Conservation (phyloP, 495 filamentous ascomycete genomes). For the Evansstolkia leycettana region DNA sequence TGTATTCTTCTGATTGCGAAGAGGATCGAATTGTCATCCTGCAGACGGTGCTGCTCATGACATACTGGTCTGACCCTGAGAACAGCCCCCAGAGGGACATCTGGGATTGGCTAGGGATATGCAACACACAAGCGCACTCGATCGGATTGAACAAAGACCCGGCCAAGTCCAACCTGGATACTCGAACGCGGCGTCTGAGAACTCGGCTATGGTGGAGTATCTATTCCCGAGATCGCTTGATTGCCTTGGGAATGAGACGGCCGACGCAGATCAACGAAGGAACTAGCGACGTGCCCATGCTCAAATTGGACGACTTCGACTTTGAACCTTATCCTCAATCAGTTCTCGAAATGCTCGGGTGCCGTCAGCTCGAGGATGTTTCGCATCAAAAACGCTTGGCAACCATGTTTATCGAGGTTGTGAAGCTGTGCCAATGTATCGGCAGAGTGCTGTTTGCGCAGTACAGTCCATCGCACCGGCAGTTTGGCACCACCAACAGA, state of each 20-base stretch:
- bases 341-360: slow-evolving; percentile 22
- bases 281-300: slow-evolving; percentile 76
- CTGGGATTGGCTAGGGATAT: slow-evolving; percentile 77
- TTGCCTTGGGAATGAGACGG: slow-evolving; percentile 75
- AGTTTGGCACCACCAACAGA: slow-evolving; percentile 51
- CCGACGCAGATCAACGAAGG: slow-evolving; percentile 77
- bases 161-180: slow-evolving; percentile 48
- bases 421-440: slow-evolving; percentile 72
- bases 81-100: slow-evolving; percentile 67
- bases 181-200: slow-evolving; percentile 51
- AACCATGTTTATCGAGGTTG: slow-evolving; percentile 76
- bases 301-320: slow-evolving; percentile 68
- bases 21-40: slow-evolving; percentile 66
- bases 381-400: slow-evolving; percentile 58
- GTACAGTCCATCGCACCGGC: slow-evolving; percentile 54
- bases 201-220: slow-evolving; percentile 85
- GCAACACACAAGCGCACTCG: slow-evolving; percentile 42
- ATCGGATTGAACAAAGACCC: slow-evolving; percentile 74
- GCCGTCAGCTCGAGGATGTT: slow-evolving; percentile 26
- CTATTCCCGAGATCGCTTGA: slow-evolving; percentile 78
- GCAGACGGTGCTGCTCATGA: slow-evolving; percentile 70
- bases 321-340: slow-evolving; percentile 45
- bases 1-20: slow-evolving; percentile 80
- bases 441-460: slow-evolving; percentile 69
- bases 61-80: slow-evolving; percentile 65